Base-by-base conservation (phyloP, 2,329 filamentous ascomycete genomes). In the Verticillium zaregamsianum region DNA sequence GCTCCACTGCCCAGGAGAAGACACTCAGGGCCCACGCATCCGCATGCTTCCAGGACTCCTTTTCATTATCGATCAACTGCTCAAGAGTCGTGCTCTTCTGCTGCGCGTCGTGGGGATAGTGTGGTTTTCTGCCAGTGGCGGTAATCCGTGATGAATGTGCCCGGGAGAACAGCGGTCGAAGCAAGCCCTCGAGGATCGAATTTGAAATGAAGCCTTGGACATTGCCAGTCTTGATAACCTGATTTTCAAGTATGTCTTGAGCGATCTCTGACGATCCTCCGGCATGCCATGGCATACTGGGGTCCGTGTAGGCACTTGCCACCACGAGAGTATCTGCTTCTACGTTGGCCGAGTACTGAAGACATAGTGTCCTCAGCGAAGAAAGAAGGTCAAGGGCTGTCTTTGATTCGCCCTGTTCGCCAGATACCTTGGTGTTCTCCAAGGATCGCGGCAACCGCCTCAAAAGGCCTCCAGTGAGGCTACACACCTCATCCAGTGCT, bases 91-190 rank as follows among this genome's bases (percentile, higher is more conserved):
- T 12, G 5, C 32, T 11, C 3, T 49, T 20, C 33, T 45, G 25
- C 14, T 20, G 25, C 17, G 75, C 71, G 1, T 73, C 68, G 4
- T 79, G 73, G 33, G 74, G 69, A 58, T 80, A 84, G 45, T 79
- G 76, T 31, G 76, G 79, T 69, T 83, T 86, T 35, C 85, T 81
- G 25, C 87, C 86, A 5, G 82, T 78, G 2, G 81, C 73, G 3
- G 87, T 89, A 55, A 90, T 75, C 3, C 77, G 76, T 2, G 73
- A 71, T 5, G 85, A 81, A 23, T 80, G 82, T 17, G 83, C 79
- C 62, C 80, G 81, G 32, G 81, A 80, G 76, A 93, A 93, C 6
- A 91, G 76, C 32, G 88, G 88, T 40, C 87, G 87, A 58, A 93
- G 80, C 68, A 87, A 87, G 68, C 77, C 75, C 64, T 82, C 79